A percentile compares a stretch with the other conserved stretches of the same genome.
Evolutionary conservation across 1,284 basidiomycete species (phyloP).

Genomic region (Irpex lacteus): DNA sequence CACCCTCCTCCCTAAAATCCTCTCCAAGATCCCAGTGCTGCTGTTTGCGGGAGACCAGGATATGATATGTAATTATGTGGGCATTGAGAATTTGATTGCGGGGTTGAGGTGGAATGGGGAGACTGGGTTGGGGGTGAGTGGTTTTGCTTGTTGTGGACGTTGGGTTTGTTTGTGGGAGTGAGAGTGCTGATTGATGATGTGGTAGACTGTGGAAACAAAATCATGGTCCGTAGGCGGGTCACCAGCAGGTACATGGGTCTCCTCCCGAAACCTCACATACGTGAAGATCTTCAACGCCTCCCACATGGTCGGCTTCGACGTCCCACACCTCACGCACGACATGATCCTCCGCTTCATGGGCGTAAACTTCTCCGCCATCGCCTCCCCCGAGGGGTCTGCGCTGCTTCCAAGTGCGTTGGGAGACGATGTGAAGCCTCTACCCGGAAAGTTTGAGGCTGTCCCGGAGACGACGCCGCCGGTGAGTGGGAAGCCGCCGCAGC

Average conservation of each 20-base stretch:
- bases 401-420: constrained; percentile 78
- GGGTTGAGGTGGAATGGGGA: constrained; percentile 83
- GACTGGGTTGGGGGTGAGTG: constrained; percentile 80
- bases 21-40: constrained; percentile 81
- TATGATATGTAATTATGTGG: constrained; percentile 94
- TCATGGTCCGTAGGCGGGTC: constrained; percentile 81
- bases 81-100: constrained; percentile 84
- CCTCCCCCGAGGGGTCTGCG: constrained; percentile 60
- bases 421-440: constrained; percentile 57
- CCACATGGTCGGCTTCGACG: constrained; percentile 93
- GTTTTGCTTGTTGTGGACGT: neutral
- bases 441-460: constrained; percentile 42
- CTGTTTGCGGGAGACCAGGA: constrained; percentile 97
- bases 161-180: neutral
- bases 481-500: constrained; percentile 57
- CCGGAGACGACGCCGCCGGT: constrained; percentile 31
- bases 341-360: constrained; percentile 98
- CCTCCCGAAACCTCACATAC: constrained; percentile 89
- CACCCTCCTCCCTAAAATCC: constrained; percentile 74
- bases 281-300: constrained; percentile 84
- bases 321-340: constrained; percentile 88
- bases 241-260: constrained; percentile 88
- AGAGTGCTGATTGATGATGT: constrained; percentile 2
- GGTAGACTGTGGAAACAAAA: constrained; percentile 68
- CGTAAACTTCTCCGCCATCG: constrained; percentile 79